Evolutionary conservation across 768 basidiomycete species (phyloP), one percentile per base, ranked within the genome.

Genomic region (Lactifluus piperatus): DNA sequence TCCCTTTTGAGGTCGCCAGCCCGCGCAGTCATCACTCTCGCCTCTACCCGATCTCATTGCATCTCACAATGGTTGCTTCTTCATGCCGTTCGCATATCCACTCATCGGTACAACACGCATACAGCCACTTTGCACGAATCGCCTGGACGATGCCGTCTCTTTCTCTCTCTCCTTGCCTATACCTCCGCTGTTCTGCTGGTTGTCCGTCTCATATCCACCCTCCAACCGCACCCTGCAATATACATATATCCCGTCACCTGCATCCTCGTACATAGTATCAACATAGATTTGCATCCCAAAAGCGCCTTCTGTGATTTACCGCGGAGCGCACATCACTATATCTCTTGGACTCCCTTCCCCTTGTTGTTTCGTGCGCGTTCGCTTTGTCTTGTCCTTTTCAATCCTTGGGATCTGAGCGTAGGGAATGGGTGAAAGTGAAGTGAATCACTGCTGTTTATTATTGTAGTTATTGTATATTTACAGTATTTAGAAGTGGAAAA

Each of bases 381-480:
- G 52, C 48, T 55, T 63, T 63, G 59, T 60, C 37, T 60, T 39
- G 47, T 36, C 47, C 48, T 37, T 49, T 54, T 59, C 37, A 47
- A 54, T 55, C 43, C 29, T 62, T 55, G 47, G 62, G 58, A 62
- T 62, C 20, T 60, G 27, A 60, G 49, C 58, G 54, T 56, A 27
- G 45, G 58, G 52, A 47, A 51, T 22, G 58, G 58, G 58, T 54
- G 26, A 51, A 50, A 54, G 29, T 54, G 53, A 60, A 61, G 53
- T 61, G 47, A 59, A 54, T 24, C 34, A 54, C 7, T 48, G 32
- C 27, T 58, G 58, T 60, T 59, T 60, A 60, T 60, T 60, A 62
- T 60, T 63, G 62, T 63, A 63, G 62, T 63, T 63, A 63, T 63
- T 63, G 62, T 63, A 63, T 63, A 63, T 63, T 63, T 63, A 62